A percentile compares a stretch with the other conserved stretches of the same genome.
phyloP scores from a whole-genome alignment of 2,329 filamentous ascomycete species.

The Endocalyx cinctus region DNA sequence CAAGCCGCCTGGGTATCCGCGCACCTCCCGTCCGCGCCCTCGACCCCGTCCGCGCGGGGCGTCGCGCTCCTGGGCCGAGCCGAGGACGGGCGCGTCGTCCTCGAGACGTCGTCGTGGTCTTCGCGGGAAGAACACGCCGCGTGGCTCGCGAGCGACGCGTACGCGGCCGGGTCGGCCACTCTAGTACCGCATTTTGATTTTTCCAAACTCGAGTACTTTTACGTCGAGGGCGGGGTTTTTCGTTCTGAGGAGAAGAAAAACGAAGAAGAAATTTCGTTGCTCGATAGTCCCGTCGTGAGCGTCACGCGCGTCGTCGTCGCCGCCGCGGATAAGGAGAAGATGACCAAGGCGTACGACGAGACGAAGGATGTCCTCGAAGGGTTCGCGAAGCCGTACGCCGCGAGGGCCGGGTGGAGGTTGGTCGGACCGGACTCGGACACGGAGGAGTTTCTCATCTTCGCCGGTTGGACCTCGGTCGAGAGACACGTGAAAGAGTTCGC shows the following conservation, averaged over 20 bases:
- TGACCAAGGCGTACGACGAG: slow-evolving; percentile 29
- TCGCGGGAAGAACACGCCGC: slow-evolving; percentile 34
- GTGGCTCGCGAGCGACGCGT: slow-evolving; percentile 41
- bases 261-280: slow-evolving; percentile 12
- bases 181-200: slow-evolving; percentile 30
- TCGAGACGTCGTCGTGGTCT: slow-evolving; percentile 43
- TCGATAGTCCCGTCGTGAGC: slow-evolving; percentile 31
- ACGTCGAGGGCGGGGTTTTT: slow-evolving; percentile 32
- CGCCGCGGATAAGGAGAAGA: slow-evolving; percentile 24
- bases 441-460: slow-evolving; percentile 37
- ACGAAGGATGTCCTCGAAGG: slow-evolving; percentile 27
- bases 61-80: slow-evolving; percentile 29
- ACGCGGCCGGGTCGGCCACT: slow-evolving; percentile 29
- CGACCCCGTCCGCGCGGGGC: slow-evolving; percentile 30
- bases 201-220: slow-evolving; percentile 34
- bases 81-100: slow-evolving; percentile 31
- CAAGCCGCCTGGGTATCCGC: slow-evolving; percentile 38
- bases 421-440: slow-evolving; percentile 31
- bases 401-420: slow-evolving; percentile 38
- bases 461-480: slow-evolving; percentile 32
- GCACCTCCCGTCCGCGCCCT: slow-evolving; percentile 28
- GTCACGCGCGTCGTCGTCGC: slow-evolving; percentile 30
- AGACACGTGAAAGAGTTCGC: slow-evolving; percentile 27
- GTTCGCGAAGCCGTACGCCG: slow-evolving; percentile 23
- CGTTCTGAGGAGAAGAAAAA: no score